Base-by-base conservation (phyloP, 257 asterid species). In the Ballota nigra region DNA sequence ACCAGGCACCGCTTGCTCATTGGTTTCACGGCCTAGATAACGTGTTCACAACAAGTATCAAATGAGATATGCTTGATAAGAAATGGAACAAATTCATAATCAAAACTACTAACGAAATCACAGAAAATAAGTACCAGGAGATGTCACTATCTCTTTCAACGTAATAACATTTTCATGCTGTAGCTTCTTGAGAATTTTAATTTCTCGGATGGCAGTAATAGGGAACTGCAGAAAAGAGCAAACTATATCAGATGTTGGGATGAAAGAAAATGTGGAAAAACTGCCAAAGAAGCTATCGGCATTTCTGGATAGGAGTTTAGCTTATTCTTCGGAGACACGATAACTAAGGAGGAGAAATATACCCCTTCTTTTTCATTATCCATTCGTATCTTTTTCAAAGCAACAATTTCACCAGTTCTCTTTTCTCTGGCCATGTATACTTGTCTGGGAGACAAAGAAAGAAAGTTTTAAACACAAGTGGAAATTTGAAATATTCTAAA, bases 321-420 rank as follows among this genome's bases (percentile, higher is more conserved):
- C 8, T 49, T 31, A 47, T 18, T 52, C 10, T 56, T 52, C 12
- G 20, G 24, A 26, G 31, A 71, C 52, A 63, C 4, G 20, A 58
- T 52, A 47, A n/a, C 22, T 19, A 66, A 40, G 75, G 71, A 74
- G 65, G 69, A 69, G 73, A 74, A 69, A 29, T 47, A 75, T 91
- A 93, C 98, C 96, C 97, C 97, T 84, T 93, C 98, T 78, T 89
- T 93, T 71, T 91, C 97, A 28, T 93, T 93, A 84, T 93, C 98
- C 98, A 93, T 93, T 59, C 98, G 94, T 73, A 93, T 89, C 92
- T 89, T 93, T 78, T 93, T 93, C 65, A 93, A 83, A 79, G 97
- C 98, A 26, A 93, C 98, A 76, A 93, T 79, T 83, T 93, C 96
- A 70, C 97, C 97, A 56, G 96, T 85, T 72, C 62, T 68, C 80